Percentiles rank a stretch among this genome's conserved stretches.
Conservation (phyloP, 192 early-diverging fungal genomes). For the Podila horticola region DNA sequence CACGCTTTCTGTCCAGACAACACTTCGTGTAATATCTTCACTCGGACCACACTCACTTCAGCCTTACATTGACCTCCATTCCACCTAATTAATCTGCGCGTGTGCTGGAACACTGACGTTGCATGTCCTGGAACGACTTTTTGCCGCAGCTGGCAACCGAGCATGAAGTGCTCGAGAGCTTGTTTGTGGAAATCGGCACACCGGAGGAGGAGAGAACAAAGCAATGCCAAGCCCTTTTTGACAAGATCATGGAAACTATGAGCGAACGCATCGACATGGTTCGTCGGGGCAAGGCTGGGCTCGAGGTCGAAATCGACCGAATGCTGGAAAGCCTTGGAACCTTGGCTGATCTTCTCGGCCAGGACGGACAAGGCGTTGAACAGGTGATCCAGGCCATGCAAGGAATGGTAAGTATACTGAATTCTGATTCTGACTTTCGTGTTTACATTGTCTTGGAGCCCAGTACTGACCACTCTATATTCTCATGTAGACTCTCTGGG, state of each 20-base stretch:
- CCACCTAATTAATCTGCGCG: background rate
- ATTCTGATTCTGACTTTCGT: background rate
- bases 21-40: background rate
- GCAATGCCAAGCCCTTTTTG: conserved; percentile 35
- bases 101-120: background rate
- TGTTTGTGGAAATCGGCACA: conserved; percentile 35
- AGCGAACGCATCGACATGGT: conserved; percentile 17
- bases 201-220: conserved; percentile 16
- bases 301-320: conserved; percentile 7
- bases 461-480: background rate
- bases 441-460: background rate
- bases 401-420: conserved; percentile 3
- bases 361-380: conserved; percentile 15
- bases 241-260: conserved; percentile 20
- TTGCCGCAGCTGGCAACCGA: conserved; percentile 43
- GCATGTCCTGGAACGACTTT: conserved; percentile 50
- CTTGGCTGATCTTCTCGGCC: conserved; percentile 30
- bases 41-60: background rate
- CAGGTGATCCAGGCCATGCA: conserved; percentile 24
- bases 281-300: conserved; percentile 6
- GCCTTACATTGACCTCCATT: background rate
- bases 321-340: conserved; percentile 27
- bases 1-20: background rate
- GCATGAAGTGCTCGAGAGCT: conserved; percentile 33
- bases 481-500: background rate